Evolutionary conservation across 1,284 basidiomycete genomes (phyloP).

Genomic region (Pascua guehoae): DNA sequence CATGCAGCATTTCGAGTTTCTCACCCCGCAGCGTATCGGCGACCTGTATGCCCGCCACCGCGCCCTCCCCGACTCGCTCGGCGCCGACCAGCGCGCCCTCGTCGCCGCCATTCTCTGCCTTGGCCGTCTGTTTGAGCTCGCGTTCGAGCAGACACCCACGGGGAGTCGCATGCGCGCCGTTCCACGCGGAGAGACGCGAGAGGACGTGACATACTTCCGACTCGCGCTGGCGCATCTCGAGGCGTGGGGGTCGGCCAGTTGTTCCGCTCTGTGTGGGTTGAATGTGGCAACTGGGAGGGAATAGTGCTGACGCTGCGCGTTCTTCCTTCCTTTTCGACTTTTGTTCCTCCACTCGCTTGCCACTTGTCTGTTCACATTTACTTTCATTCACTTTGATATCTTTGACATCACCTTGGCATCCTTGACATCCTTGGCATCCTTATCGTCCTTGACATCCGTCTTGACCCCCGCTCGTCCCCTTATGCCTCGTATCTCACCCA

Average conservation of each 20-base stretch:
- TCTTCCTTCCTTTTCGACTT: not conserved
- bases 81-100: slow-evolving; percentile 24
- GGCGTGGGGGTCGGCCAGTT: slow-evolving; percentile 19
- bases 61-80: slow-evolving; percentile 20
- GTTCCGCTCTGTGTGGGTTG: slow-evolving; percentile 28
- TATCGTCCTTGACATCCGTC: too few species aligned
- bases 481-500: too few species aligned
- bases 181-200: slow-evolving; percentile 7
- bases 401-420: too few species aligned
- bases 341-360: too few species aligned
- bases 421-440: too few species aligned
- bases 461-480: too few species aligned
- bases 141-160: slow-evolving; percentile 1
- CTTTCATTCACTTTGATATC: too few species aligned
- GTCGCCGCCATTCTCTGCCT: slow-evolving; percentile 24
- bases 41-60: slow-evolving; percentile 23
- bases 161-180: slow-evolving; percentile 8
- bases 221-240: slow-evolving; percentile 23
- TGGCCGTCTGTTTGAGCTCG: slow-evolving; percentile 15
- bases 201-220: slow-evolving; percentile 31
- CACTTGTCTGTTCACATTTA: too few species aligned
- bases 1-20: slow-evolving; percentile 19
- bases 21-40: slow-evolving; percentile 4
- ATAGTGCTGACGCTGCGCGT: not conserved
- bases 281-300: not conserved